phyloP scores from a whole-genome alignment of 2,329 filamentous ascomycete species.

The Paramyrothecium sp. region DNA sequence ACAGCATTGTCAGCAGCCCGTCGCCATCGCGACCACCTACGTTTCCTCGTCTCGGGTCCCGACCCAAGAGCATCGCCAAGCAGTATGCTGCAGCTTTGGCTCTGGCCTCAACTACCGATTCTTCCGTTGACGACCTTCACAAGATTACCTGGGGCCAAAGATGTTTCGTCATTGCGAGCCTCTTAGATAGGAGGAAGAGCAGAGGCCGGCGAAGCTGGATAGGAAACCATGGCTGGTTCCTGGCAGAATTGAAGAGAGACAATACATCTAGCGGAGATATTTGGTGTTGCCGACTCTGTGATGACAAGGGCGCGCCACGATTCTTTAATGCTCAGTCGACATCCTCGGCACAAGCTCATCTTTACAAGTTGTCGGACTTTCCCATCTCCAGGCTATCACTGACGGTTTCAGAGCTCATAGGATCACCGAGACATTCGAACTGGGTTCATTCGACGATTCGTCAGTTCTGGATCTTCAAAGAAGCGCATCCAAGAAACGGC shows the following conservation, averaged over 20 bases:
- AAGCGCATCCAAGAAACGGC: conserved; percentile 5
- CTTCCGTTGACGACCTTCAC: not conserved
- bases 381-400: conserved; percentile 4
- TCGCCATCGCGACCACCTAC: not conserved
- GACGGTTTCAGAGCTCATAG: conserved; percentile 6
- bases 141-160: not conserved
- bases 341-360: too few species aligned
- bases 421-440: not conserved
- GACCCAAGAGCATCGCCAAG: not conserved
- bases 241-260: conserved; percentile 9
- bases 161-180: not conserved
- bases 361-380: conserved; percentile 3
- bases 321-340: conserved; percentile 8
- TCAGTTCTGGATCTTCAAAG: conserved; percentile 6
- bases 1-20: not conserved
- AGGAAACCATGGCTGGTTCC: conserved; percentile 9
- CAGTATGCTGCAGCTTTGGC: not conserved
- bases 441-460: conserved; percentile 3
- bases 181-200: conserved; percentile 7
- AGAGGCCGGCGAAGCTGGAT: conserved; percentile 9
- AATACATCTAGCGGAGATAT: conserved; percentile 7
- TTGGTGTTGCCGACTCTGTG: conserved; percentile 8
- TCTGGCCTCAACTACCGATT: not conserved
- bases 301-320: conserved; percentile 3
- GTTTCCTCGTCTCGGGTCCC: not conserved